These are phyloP conservation scores for Cicer chorassanicum DNA, from an alignment of 306 rosid species.

Conservation along the genomic window DNA sequence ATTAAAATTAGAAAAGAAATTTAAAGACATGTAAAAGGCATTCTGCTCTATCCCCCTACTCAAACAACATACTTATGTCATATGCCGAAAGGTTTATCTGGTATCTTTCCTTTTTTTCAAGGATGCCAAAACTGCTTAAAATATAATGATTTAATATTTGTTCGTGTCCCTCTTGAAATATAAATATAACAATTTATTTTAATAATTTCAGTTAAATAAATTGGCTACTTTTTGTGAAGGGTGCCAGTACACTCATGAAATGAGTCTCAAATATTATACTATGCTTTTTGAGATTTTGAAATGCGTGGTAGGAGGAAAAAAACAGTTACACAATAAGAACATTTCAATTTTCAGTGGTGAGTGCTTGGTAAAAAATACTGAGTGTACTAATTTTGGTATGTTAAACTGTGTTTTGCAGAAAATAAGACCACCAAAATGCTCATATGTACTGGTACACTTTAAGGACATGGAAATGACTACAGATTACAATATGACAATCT, in stretches of 20 bases:
- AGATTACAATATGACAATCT: constrained; percentile 14
- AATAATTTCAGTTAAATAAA: constrained; percentile 2
- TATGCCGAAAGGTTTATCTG: background rate
- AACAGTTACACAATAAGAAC: constrained; percentile 11
- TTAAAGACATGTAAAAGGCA: constrained; percentile 26
- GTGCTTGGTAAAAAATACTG: background rate
- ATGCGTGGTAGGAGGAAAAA: constrained; percentile 16
- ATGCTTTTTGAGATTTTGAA: background rate
- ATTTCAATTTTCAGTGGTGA: background rate
- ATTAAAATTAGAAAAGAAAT: background rate
- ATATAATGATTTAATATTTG: constrained; percentile 5
- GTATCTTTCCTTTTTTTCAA: background rate
- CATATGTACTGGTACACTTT: background rate
- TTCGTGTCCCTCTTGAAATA: background rate
- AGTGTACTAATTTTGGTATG: background rate
- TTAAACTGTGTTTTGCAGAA: constrained; percentile 3
- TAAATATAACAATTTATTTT: background rate
- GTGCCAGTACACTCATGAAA: constrained; percentile 1
- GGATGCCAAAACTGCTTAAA: background rate
- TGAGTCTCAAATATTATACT: background rate
- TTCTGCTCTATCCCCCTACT: background rate
- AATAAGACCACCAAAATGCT: constrained; percentile 9
- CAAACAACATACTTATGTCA: background rate
- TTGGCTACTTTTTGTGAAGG: background rate
- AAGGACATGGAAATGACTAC: constrained; percentile 7